Evolutionary conservation across 768 basidiomycete genomes (phyloP), one percentile per base, ranked within the genome.

Genomic region (Clitopilus hobsonii): DNA sequence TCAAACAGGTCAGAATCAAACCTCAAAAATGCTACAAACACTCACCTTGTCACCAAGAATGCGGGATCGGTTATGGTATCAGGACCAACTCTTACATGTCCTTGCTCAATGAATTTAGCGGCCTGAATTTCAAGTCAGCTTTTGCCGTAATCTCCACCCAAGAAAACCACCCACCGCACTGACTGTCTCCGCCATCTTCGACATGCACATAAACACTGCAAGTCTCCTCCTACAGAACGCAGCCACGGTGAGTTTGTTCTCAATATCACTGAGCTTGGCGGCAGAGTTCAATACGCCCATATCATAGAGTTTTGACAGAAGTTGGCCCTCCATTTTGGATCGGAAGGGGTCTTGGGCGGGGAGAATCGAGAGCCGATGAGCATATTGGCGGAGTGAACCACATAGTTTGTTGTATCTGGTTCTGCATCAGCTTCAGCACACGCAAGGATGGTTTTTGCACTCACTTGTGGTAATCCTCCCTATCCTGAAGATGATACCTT

Each of bases 21-120:
- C 5, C 38, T 45, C 45, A 55, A 32, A 60, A 29, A 38, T 32
- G 26, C 41, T 14, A 24, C 23, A 49, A 23, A 52, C 16, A 32
- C 2, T n/a, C 47, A 7, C 91, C 91, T 79, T 36, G 93, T 96
- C 56, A 99, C 94, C 51, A 99, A 80, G 74, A 86, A 97, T 1
- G 95, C 97, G 2, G 97, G 97, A 69, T 99, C 97, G 0, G 91
- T 95, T 62, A 98, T 85, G 1, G 93, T 92, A 65, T 97, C 91
- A 27, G 96, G 94, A 20, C 97, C 97, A 22, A 98, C 93, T 27
- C 97, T 88, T 63, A 99, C 86, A 70, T 99, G 97, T 0, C 97
- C 97, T 70, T 98, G 97, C 70, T 99, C 97, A 62, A 99, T 90
- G 68, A 97, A 98, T 65, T 91, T 94, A 53, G 89, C 92, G 7